Base-by-base conservation (phyloP, 805 yeast genomes). In the Scheffersomyces stipitis region DNA sequence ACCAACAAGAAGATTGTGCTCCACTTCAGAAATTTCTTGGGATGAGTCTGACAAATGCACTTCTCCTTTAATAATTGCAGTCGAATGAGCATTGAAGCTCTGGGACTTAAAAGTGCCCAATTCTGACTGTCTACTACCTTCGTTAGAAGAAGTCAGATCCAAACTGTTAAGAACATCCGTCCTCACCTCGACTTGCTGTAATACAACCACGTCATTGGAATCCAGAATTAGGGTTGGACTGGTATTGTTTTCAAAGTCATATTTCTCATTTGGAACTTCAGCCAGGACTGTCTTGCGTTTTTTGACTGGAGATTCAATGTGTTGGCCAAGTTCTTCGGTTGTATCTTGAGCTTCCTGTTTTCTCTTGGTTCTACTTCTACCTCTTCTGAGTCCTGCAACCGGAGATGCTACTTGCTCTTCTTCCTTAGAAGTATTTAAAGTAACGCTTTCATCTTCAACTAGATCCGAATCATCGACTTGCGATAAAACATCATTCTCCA, bases 401-500 rank as follows among this genome's bases (percentile, higher is more conserved):
- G 24, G 24, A 20, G 10, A 7, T 20, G 24, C 9, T 7, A 10
- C 10, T 7, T 10, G 7, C 24, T 10, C 10, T 7, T 20, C 24
- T 20, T 20, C 24, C 10, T 20, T 7, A 7, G 24, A 20, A 10
- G 24, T 20, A 20, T 20, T 10, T 7, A 26, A 33, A 27, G 18
- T 16, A 15, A 17, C n/a, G n/a, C n/a, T 8, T 7, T 26, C 42
- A 26, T 43, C 43, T 6, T 44, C 46, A 5, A 38, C 32, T 5
- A 37, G 14, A 15, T 44, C 48, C 15, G 40, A 28, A 3, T 39
- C 42, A 12, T 31, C 34, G 2, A 15, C 23, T 18, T 34, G 46
- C 17, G 39, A 29, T 4, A 44, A 17, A 5, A 40, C 30, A 14
- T 18, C 36, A 5, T 26, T 31, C 15, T 40, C 40, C 4, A 33